Base-by-base conservation (phyloP, 2,329 filamentous ascomycete genomes). In the Grosmannia serpens region DNA sequence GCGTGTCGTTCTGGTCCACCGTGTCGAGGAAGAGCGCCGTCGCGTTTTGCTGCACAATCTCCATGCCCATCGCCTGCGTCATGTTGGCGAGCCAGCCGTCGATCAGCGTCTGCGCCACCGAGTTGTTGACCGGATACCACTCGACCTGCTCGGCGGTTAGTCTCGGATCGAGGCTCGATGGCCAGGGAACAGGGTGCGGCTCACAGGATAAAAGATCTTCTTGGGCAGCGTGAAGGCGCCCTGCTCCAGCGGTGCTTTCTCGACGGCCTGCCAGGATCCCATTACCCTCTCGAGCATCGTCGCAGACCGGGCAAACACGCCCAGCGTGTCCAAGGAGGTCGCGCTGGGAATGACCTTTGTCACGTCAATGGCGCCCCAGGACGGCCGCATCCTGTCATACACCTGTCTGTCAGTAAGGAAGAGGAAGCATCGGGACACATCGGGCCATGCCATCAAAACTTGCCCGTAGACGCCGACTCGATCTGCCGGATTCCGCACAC, bases 121-220 rank as follows among this genome's bases (percentile, higher is more conserved):
- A 44, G 41, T 10, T 58, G 38, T 58, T 58, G 49, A 58, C 56
- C 10, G 56, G 56, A 35, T 29, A 58, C 56, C 56, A 58, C 20
- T 58, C 54, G 15, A 50, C 46, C 46, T 26, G 15, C 8, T 49
- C 46, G 22, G 46, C 10, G n/a, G 10, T 11, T n/a, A n/a, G n/a
- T n/a, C n/a, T n/a, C n/a, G n/a, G n/a, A n/a, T n/a, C n/a, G n/a
- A n/a, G n/a, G n/a, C n/a, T n/a, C n/a, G 31, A 33, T 33, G 31
- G 31, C 6, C 5, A 33, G 31, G n/a, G 13, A 49, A 24, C 20
- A n/a, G 46, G 13, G 22, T 7, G 11, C 31, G 8, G 3, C 53
- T n/a, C 15, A 50, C 47, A 2, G 56, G 56, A 20, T 58, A 58
- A 31, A 58, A 53, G 22, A 58, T 58, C 56, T 58, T 58, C 24